These are phyloP conservation scores for Alternaria infectoria DNA, from an alignment of 2,329 filamentous ascomycete genomes.

Conservation along the genomic window DNA sequence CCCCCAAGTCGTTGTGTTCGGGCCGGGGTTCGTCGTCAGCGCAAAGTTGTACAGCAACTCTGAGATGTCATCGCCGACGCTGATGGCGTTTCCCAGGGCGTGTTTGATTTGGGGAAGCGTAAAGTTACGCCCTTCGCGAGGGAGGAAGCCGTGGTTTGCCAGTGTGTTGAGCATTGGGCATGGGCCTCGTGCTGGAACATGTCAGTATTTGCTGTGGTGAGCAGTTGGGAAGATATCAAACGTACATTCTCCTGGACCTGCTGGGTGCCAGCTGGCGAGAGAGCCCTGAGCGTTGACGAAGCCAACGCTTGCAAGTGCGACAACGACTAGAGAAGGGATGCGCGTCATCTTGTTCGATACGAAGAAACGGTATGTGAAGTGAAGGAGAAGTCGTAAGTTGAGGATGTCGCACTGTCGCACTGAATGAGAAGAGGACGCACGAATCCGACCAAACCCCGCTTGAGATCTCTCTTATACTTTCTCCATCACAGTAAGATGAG, in stretches of 20 bases:
- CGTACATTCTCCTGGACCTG: background rate
- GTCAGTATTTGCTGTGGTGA: background rate
- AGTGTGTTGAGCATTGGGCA: slow-evolving; percentile 46
- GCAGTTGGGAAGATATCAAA: background rate
- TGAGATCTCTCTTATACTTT: background rate
- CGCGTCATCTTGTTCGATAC: background rate
- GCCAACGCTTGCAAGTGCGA: background rate
- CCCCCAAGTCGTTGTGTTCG: slow-evolving; percentile 8
- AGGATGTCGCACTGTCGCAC: background rate
- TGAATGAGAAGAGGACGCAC: background rate
- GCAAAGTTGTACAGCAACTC: slow-evolving; percentile 7
- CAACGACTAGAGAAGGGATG: background rate
- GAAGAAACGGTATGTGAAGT: background rate
- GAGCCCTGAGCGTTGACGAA: background rate
- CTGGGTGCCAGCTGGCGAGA: slow-evolving; percentile 1
- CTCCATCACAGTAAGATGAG: background rate
- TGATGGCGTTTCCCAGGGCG: slow-evolving; percentile 7
- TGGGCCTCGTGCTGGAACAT: slow-evolving; percentile 25
- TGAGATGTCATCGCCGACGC: slow-evolving; percentile 6
- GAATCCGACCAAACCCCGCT: background rate
- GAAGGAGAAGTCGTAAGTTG: background rate
- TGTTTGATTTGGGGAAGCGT: slow-evolving; percentile 35
- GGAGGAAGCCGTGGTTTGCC: slow-evolving; percentile 45
- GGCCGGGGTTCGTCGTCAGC: slow-evolving; percentile 9
- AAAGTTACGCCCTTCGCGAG: slow-evolving; percentile 42